Percentiles rank a stretch among this genome's conserved stretches.
Conservation (phyloP, 2,329 filamentous ascomycete genomes). For the Pseudogymnoascus verrucosus region DNA sequence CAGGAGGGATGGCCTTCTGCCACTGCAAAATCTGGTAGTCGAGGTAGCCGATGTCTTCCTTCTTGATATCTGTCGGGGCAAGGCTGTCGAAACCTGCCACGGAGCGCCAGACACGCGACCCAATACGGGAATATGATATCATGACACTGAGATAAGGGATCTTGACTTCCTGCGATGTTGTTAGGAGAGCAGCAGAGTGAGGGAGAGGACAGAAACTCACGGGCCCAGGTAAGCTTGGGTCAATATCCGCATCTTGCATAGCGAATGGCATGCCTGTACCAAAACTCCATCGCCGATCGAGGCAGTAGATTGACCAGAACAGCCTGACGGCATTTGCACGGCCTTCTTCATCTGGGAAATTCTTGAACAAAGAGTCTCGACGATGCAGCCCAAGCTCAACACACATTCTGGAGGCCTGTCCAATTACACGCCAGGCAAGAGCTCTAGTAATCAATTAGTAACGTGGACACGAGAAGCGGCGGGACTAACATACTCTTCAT, state of each 20-base stretch:
- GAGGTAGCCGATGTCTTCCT: constrained; percentile 69
- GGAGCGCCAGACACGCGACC: constrained; percentile 79
- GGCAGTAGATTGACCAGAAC: constrained; percentile 80
- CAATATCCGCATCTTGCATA: constrained; percentile 78
- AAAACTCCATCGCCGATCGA: constrained; percentile 83
- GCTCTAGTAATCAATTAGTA: constrained; percentile 30
- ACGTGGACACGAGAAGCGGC: background rate
- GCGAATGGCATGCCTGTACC: constrained; percentile 83
- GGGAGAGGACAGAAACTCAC: constrained; percentile 40
- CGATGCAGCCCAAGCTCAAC: constrained; percentile 78
- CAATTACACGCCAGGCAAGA: constrained; percentile 79
- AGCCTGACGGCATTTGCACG: constrained; percentile 60
- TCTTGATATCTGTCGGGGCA: constrained; percentile 44
- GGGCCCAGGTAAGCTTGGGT: constrained; percentile 68
- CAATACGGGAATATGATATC: constrained; percentile 75
- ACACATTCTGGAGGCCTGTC: constrained; percentile 71
- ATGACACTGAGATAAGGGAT: constrained; percentile 70
- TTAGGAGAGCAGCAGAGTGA: constrained; percentile 16
- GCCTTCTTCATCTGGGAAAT: constrained; percentile 61
- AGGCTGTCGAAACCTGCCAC: constrained; percentile 57
- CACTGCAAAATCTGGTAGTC: constrained; percentile 81
- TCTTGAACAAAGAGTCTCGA: constrained; percentile 59
- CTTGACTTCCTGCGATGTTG: constrained; percentile 15
- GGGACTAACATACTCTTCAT: constrained; percentile 51
- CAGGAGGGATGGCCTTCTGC: constrained; percentile 66